Evolutionary conservation across 345 rosid species (phyloP).

Genomic region (Lagerstroemia speciosa): DNA sequence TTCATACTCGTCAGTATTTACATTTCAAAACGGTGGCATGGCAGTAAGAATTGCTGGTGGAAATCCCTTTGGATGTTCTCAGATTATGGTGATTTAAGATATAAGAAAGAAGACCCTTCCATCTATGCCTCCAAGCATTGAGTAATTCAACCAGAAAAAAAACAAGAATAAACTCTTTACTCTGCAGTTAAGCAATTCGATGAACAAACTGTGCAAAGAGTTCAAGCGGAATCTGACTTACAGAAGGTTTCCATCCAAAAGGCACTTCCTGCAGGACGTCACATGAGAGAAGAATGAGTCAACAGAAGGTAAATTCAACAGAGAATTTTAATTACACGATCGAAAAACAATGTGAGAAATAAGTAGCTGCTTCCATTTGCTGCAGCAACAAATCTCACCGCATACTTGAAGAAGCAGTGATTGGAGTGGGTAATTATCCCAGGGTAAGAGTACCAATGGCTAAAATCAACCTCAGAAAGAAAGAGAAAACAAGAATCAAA

Average conservation of each 20-base stretch:
- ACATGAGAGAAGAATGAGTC: constrained; percentile 11
- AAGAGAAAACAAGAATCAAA: background rate
- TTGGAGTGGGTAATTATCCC: background rate
- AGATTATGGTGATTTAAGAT: background rate
- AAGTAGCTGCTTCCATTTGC: background rate
- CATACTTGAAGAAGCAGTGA: background rate
- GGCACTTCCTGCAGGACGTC: constrained; percentile 45
- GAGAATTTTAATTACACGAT: background rate
- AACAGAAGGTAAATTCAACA: background rate
- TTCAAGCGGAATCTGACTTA: constrained; percentile 29
- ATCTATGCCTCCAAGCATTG: background rate
- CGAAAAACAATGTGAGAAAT: background rate
- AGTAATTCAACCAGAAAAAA: background rate
- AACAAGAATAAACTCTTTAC: background rate
- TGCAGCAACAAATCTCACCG: background rate
- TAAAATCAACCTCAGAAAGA: background rate
- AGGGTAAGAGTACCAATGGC: background rate
- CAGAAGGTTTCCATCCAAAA: constrained; percentile 79
- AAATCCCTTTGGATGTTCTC: background rate
- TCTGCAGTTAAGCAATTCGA: background rate
- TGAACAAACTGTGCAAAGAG: background rate
- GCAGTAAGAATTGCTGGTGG: background rate
- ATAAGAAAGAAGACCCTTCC: background rate
- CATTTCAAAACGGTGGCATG: background rate
- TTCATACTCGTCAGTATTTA: background rate